Percentiles rank a stretch among this genome's conserved stretches.
Evolutionary conservation across 805 yeast genomes (phyloP).

Genomic region (Cyberlindnera euphorbiiphila): DNA sequence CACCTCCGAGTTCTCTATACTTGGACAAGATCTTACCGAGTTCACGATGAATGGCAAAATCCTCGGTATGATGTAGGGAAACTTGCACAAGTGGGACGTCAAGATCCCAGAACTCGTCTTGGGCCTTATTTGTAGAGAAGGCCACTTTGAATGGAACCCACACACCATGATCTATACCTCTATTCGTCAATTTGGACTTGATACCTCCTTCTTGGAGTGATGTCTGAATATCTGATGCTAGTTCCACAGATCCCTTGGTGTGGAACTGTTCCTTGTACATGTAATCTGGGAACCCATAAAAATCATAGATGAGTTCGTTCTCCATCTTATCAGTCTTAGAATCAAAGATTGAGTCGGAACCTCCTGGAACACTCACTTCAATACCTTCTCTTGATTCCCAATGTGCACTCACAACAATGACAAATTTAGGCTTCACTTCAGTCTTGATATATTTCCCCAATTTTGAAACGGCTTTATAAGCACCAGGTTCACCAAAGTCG

Average conservation of each 20-base stretch:
- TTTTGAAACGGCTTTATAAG: slow-evolving; percentile 46
- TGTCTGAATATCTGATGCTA: slow-evolving; percentile 44
- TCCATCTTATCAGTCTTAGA: slow-evolving; percentile 26
- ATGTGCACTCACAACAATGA: slow-evolving; percentile 71
- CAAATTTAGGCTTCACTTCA: slow-evolving; percentile 56
- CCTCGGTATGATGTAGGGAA: slow-evolving; percentile 32
- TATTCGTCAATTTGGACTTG: slow-evolving; percentile 37
- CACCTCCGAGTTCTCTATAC: slow-evolving; percentile 48
- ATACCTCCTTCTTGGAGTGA: slow-evolving; percentile 42
- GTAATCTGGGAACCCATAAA: slow-evolving; percentile 64
- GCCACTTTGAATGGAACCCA: slow-evolving; percentile 81
- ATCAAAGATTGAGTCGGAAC: slow-evolving; percentile 31
- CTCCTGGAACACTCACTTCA: slow-evolving; percentile 46
- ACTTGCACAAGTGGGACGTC: slow-evolving; percentile 41
- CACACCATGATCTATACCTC: slow-evolving; percentile 81
- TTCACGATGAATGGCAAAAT: slow-evolving; percentile 43
- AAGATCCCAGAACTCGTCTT: slow-evolving; percentile 24
- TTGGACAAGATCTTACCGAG: slow-evolving; percentile 53
- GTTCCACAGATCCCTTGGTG: slow-evolving; percentile 37
- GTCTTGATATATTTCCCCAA: slow-evolving; percentile 51
- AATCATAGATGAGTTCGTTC: slow-evolving; percentile 66
- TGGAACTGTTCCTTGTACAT: slow-evolving; percentile 64
- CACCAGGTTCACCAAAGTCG: slow-evolving; percentile 50
- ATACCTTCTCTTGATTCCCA: slow-evolving; percentile 57
- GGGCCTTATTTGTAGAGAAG: slow-evolving; percentile 39